Evolutionary conservation across 2,329 filamentous ascomycete genomes (phyloP).

Genomic region (Purpureocillium takamizusanense): DNA sequence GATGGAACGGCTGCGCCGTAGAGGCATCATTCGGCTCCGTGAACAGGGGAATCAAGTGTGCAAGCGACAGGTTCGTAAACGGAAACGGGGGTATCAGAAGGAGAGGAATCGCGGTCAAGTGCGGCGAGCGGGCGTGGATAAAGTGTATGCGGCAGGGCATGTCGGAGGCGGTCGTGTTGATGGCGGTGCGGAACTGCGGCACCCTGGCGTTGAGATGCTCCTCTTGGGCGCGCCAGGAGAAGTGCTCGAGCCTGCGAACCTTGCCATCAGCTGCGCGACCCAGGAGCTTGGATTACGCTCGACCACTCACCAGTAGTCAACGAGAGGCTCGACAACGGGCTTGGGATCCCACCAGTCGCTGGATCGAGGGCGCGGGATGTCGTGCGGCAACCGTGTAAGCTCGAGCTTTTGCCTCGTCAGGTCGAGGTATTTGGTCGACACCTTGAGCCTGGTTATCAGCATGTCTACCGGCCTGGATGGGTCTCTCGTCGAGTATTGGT

Average conservation of each 20-base stretch:
- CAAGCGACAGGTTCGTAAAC: slow-evolving; percentile 51
- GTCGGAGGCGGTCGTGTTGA: slow-evolving; percentile 31
- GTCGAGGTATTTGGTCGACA: slow-evolving; percentile 58
- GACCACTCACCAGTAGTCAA: slow-evolving; percentile 51
- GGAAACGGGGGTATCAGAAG: slow-evolving; percentile 59
- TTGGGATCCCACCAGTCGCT: slow-evolving; percentile 52
- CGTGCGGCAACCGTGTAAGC: slow-evolving; percentile 55
- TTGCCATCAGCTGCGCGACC: no score
- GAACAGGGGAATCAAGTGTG: slow-evolving; percentile 44
- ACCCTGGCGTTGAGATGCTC: slow-evolving; percentile 44
- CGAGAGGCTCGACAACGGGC: slow-evolving; percentile 50
- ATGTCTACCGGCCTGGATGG: no score
- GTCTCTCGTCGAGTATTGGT: no score
- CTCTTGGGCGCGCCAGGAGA: slow-evolving; percentile 56
- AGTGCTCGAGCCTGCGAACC: slow-evolving; percentile 49
- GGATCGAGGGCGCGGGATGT: slow-evolving; percentile 36
- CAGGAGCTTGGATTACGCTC: neutral
- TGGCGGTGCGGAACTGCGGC: slow-evolving; percentile 55
- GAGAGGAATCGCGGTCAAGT: slow-evolving; percentile 48
- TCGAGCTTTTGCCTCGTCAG: slow-evolving; percentile 60
- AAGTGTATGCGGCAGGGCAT: slow-evolving; percentile 51
- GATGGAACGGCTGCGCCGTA: slow-evolving; percentile 46
- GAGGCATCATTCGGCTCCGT: slow-evolving; percentile 40
- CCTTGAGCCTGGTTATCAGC: slow-evolving; percentile 26
- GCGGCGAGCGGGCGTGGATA: slow-evolving; percentile 48